Conservation (phyloP, 2,329 filamentous ascomycete species). For the Talaromyces sp. region DNA sequence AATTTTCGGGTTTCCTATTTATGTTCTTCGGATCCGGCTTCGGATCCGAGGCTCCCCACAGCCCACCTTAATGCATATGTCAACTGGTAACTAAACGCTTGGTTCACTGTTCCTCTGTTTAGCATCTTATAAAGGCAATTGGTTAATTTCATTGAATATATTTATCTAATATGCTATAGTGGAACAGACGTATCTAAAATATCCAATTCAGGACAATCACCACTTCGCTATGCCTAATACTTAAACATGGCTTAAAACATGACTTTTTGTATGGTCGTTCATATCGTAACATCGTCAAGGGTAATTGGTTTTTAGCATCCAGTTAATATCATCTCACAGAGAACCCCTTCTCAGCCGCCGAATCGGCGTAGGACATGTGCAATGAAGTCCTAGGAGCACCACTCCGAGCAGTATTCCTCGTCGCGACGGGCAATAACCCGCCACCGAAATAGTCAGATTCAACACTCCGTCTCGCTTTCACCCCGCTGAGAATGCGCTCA, state of each 20-base stretch:
- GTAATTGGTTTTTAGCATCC: not conserved
- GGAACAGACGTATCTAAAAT: not conserved
- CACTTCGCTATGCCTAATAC: not conserved
- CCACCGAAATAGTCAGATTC: constrained; percentile 6
- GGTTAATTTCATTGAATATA: not conserved
- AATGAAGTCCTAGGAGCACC: constrained; percentile 1
- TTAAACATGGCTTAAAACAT: not conserved
- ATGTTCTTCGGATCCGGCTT: not conserved
- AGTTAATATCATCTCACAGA: not conserved
- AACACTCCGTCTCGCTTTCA: not conserved
- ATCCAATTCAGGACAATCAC: not conserved
- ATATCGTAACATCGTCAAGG: not conserved
- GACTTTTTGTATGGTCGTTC: not conserved
- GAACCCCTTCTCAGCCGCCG: not conserved
- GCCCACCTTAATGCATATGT: no score
- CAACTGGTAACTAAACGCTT: no score
- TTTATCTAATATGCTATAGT: not conserved
- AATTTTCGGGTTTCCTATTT: not conserved
- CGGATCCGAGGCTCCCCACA: not conserved
- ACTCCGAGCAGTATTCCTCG: constrained; percentile 1
- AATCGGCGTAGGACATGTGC: not conserved
- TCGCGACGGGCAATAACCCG: constrained; percentile 6
- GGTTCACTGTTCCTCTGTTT: no score
- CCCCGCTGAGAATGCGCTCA: constrained; percentile 5
- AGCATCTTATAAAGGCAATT: no score